These are phyloP conservation scores for Oryza meyeriana DNA, from an alignment of 176 grass and related monocot genomes.

Conservation along the genomic window DNA sequence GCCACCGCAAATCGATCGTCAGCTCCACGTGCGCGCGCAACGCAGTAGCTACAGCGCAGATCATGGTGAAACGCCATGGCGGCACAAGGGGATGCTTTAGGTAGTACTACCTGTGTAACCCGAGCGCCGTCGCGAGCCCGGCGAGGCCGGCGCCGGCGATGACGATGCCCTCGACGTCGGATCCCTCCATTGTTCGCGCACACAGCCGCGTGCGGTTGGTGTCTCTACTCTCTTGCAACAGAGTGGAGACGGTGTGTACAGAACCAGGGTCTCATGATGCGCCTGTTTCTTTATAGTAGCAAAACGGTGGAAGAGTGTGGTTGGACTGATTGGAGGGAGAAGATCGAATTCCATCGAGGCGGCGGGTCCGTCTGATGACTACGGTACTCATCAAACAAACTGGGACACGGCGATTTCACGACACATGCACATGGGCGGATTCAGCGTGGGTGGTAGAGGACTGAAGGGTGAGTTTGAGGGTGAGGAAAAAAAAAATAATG, in stretches of 20 bases:
- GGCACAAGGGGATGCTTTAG: too few relatives aligned
- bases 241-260: not conserved
- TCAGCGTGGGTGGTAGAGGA: too few relatives aligned
- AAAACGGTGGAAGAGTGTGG: not conserved
- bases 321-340: not conserved
- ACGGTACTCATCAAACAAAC: too few relatives aligned
- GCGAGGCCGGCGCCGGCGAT: conserved; percentile 69
- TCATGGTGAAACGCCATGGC: not conserved
- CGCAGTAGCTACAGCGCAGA: not conserved
- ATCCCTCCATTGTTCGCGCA: conserved; percentile 6
- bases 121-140: conserved; percentile 65
- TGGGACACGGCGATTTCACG: too few relatives aligned
- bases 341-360: conserved; percentile 5
- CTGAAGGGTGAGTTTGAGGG: too few relatives aligned
- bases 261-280: not conserved
- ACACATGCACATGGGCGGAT: too few relatives aligned
- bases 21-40: not conserved
- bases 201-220: not conserved
- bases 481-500: too few relatives aligned
- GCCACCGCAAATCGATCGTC: not conserved
- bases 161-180: conserved; percentile 55
- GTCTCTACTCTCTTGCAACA: not conserved
- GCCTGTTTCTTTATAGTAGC: not conserved
- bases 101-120: conserved; percentile 64
- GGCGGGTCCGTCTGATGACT: too few relatives aligned